A percentile compares a stretch with the other conserved stretches of the same genome.
Conservation (phyloP, 495 filamentous ascomycete species). For the Penicillium ucsense region DNA sequence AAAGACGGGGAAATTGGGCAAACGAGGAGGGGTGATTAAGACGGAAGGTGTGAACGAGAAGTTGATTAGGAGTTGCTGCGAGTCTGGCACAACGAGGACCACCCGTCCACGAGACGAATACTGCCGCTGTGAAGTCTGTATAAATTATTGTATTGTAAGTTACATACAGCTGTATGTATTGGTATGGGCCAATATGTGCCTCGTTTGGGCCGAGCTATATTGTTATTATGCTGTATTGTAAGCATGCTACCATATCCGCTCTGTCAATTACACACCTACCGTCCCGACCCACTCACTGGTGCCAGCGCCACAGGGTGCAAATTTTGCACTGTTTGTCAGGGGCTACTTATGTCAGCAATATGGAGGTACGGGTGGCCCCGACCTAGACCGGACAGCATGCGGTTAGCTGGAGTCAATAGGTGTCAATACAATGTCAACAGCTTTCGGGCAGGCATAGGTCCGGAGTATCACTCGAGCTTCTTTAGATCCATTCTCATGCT, state of each 20-base stretch:
- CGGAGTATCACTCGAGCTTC: background rate
- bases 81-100: constrained; percentile 7
- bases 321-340: constrained; percentile 13
- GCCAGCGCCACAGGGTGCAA: too few species aligned
- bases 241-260: too few species aligned
- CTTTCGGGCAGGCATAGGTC: background rate
- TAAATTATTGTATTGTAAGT: too few species aligned
- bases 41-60: constrained; percentile 15
- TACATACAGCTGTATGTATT: too few species aligned
- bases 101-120: too few species aligned
- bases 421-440: constrained; percentile 9
- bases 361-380: too few species aligned
- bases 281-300: too few species aligned
- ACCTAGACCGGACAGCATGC: background rate
- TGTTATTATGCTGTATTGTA: too few species aligned
- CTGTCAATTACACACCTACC: too few species aligned
- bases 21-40: constrained; percentile 1
- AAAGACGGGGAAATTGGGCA: constrained; percentile 15
- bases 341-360: constrained; percentile 11
- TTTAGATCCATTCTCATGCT: constrained; percentile 6
- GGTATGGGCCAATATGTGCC: too few species aligned
- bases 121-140: too few species aligned
- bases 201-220: too few species aligned
- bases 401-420: constrained; percentile 11
- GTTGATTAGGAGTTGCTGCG: constrained; percentile 9